Evolutionary conservation across 306 rosid species (phyloP).

Genomic region (Pterocarpus macrocarpus): DNA sequence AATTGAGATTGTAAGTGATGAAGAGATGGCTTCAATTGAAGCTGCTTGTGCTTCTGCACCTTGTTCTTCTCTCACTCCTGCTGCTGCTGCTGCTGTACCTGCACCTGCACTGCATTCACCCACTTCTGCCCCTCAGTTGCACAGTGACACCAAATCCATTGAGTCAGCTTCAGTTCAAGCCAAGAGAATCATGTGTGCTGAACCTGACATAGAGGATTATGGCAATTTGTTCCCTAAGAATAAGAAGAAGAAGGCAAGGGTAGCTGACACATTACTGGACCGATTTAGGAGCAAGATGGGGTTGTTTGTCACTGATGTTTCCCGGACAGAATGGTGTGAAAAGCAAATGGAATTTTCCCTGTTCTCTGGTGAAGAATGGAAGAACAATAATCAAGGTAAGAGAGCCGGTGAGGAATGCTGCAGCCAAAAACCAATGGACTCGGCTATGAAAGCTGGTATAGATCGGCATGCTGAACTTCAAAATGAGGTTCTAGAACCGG

Average conservation of each 20-base stretch:
- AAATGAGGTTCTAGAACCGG: constrained; percentile 64
- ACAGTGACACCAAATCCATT: constrained; percentile 44
- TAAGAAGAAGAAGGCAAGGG: constrained; percentile 55
- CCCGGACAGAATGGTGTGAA: constrained; percentile 61
- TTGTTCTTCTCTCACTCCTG: too few species aligned
- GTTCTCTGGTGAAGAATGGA: constrained; percentile 31
- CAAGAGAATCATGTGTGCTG: constrained; percentile 54
- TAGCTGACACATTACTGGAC: constrained; percentile 52
- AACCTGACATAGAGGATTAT: constrained; percentile 73
- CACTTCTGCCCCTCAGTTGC: constrained; percentile 13
- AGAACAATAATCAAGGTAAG: constrained; percentile 4
- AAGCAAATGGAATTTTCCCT: constrained; percentile 50
- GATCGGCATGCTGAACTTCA: constrained; percentile 75
- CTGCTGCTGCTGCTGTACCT: constrained; percentile 36
- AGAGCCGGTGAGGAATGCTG: not conserved
- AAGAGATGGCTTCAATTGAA: constrained; percentile 72
- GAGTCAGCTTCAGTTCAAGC: constrained; percentile 54
- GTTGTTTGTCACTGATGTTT: constrained; percentile 76
- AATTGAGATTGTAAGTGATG: not conserved
- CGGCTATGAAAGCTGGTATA: constrained; percentile 70
- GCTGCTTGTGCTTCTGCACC: constrained; percentile 48
- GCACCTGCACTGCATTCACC: constrained; percentile 16
- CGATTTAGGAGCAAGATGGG: constrained; percentile 73
- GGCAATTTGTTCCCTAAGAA: constrained; percentile 26
- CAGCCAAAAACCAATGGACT: constrained; percentile 35